phyloP scores from a whole-genome alignment of 2,329 filamentous ascomycete species.

The Fusarium sp. region DNA sequence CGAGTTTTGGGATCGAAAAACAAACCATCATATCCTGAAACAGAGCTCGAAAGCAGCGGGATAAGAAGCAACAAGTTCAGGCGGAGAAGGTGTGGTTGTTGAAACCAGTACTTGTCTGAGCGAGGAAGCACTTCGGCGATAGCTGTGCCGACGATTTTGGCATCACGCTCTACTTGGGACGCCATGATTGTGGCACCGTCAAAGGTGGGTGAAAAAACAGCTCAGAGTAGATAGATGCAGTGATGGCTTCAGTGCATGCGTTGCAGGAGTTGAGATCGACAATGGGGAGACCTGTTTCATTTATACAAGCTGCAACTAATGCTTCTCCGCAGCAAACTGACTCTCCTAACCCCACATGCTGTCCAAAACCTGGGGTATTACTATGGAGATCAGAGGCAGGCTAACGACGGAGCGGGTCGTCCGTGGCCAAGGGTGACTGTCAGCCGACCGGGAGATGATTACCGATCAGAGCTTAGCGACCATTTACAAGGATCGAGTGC shows the following conservation, averaged over 20 bases:
- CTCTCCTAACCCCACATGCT: background rate
- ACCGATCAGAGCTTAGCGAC: background rate
- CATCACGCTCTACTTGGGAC: constrained; percentile 37
- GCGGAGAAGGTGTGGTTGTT: constrained; percentile 59
- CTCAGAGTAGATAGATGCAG: background rate
- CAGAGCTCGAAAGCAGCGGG: constrained; percentile 59
- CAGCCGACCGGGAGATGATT: background rate
- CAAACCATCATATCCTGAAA: constrained; percentile 61
- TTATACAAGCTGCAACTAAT: constrained; percentile 13
- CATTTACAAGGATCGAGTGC: background rate
- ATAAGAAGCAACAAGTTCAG: constrained; percentile 63
- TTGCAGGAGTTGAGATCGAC: background rate
- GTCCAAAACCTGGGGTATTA: constrained; percentile 10
- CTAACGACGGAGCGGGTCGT: constrained; percentile 9
- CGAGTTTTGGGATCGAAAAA: background rate
- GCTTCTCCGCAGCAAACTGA: background rate
- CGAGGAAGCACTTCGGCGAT: constrained; percentile 56
- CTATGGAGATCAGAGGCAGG: background rate
- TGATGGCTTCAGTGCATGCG: background rate
- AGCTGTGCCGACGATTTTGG: constrained; percentile 49
- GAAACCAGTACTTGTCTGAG: constrained; percentile 60
- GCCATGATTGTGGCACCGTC: constrained; percentile 32
- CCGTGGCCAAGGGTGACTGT: constrained; percentile 14
- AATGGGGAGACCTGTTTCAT: background rate
- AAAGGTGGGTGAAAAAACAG: constrained; percentile 2